Evolutionary conservation across 2,329 filamentous ascomycete genomes (phyloP).

Genomic region (Decorospora gaudefroyi): DNA sequence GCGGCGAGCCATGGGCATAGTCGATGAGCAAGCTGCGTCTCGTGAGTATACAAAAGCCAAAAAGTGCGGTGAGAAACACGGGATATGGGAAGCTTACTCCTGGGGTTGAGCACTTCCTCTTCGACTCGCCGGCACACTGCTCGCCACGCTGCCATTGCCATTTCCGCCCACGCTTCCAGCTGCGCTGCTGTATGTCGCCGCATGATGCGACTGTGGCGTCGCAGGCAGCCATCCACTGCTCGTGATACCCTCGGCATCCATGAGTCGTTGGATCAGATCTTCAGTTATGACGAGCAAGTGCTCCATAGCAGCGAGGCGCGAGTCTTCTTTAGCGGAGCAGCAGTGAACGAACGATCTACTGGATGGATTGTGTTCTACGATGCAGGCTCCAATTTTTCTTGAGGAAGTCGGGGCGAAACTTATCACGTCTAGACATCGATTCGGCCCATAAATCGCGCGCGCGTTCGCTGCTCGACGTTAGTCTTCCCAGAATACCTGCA

Average conservation of each 20-base stretch:
- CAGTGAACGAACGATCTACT: constrained; percentile 45
- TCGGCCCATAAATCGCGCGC: constrained; percentile 43
- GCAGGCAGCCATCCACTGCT: constrained; percentile 45
- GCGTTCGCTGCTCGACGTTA: constrained; percentile 36
- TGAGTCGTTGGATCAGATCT: constrained; percentile 39
- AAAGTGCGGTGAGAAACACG: neutral
- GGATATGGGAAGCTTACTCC: constrained; percentile 23
- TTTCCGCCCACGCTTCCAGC: constrained; percentile 24
- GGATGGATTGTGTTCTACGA: constrained; percentile 45
- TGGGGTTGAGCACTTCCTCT: constrained; percentile 34
- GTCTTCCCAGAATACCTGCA: neutral
- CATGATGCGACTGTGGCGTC: constrained; percentile 42
- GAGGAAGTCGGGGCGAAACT: constrained; percentile 42
- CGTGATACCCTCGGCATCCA: constrained; percentile 42
- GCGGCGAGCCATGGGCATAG: constrained; percentile 8
- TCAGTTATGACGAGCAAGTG: constrained; percentile 46
- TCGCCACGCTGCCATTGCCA: constrained; percentile 29
- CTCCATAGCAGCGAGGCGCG: constrained; percentile 39
- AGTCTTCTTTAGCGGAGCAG: constrained; percentile 39
- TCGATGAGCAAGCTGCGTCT: constrained; percentile 8
- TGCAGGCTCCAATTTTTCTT: constrained; percentile 42
- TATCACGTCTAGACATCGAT: constrained; percentile 45
- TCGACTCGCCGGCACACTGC: constrained; percentile 28
- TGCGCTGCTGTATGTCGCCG: constrained; percentile 30
- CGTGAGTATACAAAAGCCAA: constrained; percentile 1